A percentile compares a stretch with the other conserved stretches of the same genome.
Evolutionary conservation across 1,284 basidiomycete species (phyloP).

Genomic region (Rhizopogon parksii): DNA sequence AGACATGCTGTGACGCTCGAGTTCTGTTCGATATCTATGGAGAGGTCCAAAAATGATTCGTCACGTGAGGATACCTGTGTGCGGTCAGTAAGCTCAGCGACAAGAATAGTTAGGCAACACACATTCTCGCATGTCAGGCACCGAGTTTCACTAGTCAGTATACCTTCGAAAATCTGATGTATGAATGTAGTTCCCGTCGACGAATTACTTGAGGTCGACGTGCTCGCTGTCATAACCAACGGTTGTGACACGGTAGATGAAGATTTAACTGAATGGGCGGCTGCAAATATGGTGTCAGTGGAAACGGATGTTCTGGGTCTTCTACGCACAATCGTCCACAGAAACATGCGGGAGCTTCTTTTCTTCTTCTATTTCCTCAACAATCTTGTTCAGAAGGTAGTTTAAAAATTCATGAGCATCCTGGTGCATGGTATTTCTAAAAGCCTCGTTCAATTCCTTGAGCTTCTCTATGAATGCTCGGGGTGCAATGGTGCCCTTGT

Average conservation of each 20-base stretch:
- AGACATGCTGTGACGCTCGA: conserved; percentile 93
- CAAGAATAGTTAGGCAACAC: conserved; percentile 20
- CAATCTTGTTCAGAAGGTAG: conserved; percentile 87
- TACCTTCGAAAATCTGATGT: conserved; percentile 89
- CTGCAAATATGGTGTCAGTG: conserved; percentile 26
- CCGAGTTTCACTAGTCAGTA: conserved; percentile 92
- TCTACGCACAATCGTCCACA: conserved; percentile 21
- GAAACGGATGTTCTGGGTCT: background rate
- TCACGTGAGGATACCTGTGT: conserved; percentile 87
- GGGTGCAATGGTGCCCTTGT: conserved; percentile 82
- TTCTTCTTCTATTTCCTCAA: conserved; percentile 85
- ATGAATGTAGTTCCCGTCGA: conserved; percentile 68
- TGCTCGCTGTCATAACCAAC: conserved; percentile 32
- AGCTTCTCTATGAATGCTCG: conserved; percentile 87
- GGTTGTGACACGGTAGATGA: conserved; percentile 38
- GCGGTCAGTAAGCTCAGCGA: conserved; percentile 10
- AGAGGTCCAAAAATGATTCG: conserved; percentile 93
- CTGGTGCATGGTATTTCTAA: conserved; percentile 84
- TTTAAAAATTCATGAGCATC: conserved; percentile 98
- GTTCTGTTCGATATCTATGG: conserved; percentile 97
- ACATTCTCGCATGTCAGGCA: conserved; percentile 96
- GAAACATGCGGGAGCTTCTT: conserved; percentile 39
- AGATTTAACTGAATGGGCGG: conserved; percentile 51
- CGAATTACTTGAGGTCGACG: conserved; percentile 38
- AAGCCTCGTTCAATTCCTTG: conserved; percentile 82